Percentiles rank a stretch among this genome's conserved stretches.
Evolutionary conservation across 306 rosid species (phyloP).

Genomic region (Vachellia pachyceras): DNA sequence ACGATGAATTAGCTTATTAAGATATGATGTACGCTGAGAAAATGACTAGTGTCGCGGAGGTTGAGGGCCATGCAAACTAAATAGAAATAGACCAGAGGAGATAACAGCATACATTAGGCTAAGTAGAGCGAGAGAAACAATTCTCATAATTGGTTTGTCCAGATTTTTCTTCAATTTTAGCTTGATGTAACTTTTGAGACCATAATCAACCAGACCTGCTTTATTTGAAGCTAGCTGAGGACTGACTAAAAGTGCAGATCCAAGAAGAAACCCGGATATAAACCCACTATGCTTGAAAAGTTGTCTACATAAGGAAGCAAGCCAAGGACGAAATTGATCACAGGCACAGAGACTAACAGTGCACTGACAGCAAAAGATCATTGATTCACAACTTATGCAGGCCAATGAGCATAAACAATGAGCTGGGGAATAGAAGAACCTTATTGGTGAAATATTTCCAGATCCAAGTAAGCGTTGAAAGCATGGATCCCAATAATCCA

Average conservation of each 20-base stretch:
- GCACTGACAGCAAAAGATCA: conserved; percentile 54
- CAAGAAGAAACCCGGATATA: conserved; percentile 85
- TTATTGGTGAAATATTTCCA: conserved; percentile 70
- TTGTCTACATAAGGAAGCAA: conserved; percentile 84
- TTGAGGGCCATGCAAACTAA: conserved; percentile 33
- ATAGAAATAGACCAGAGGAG: conserved; percentile 3
- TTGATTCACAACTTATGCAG: conserved; percentile 23
- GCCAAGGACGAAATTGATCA: conserved; percentile 75
- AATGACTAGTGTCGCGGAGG: conserved; percentile 32
- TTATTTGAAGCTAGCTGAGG: conserved; percentile 62
- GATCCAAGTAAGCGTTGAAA: conserved; percentile 69
- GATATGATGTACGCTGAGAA: conserved; percentile 34
- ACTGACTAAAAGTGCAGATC: conserved; percentile 62
- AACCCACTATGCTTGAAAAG: conserved; percentile 81
- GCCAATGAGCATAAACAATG: conserved; percentile 23
- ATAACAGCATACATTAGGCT: conserved; percentile 63
- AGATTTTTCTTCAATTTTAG: conserved; percentile 64
- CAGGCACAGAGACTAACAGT: conserved; percentile 52
- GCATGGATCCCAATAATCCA: conserved; percentile 86
- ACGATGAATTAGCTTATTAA: conserved; percentile 39
- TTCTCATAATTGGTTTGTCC: conserved; percentile 67
- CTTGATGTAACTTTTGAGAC: conserved; percentile 54
- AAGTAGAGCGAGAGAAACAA: conserved; percentile 66
- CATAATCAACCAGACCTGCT: conserved; percentile 55
- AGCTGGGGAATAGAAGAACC: conserved; percentile 44